phyloP scores from a whole-genome alignment of 257 asterid species.

The Solanum ahanhuiri region DNA sequence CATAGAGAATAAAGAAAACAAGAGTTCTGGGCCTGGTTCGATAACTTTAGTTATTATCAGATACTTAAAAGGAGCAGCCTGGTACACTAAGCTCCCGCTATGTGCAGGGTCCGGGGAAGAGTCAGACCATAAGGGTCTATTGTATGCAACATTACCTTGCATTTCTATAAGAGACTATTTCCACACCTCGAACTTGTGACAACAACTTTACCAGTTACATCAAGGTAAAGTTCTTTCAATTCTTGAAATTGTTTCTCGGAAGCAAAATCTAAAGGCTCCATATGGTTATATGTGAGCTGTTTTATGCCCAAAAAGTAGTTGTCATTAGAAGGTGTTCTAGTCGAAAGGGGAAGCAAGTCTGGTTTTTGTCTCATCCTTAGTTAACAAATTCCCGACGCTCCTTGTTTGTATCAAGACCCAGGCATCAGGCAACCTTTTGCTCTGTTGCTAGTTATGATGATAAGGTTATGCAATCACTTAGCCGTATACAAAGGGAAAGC shows the following conservation, averaged over 20 bases:
- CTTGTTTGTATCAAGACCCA: no score
- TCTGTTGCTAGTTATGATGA: not conserved
- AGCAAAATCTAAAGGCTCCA: no score
- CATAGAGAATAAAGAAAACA: not conserved
- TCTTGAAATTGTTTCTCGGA: no score
- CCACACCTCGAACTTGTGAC: not conserved
- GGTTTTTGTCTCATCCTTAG: not conserved
- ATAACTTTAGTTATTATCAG: not conserved
- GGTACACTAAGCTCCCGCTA: not conserved
- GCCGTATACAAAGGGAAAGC: not conserved
- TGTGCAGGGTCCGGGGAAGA: not conserved
- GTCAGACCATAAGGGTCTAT: not conserved
- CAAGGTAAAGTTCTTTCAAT: no score
- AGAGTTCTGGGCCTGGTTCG: not conserved
- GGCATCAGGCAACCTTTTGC: no score
- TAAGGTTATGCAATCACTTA: not conserved
- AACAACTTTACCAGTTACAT: not conserved
- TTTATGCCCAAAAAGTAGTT: not conserved
- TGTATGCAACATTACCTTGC: not conserved
- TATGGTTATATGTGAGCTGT: no score
- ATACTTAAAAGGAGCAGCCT: not conserved
- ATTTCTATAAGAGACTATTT: not conserved
- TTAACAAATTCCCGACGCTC: no score
- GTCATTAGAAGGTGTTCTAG: not conserved
- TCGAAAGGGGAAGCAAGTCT: not conserved